A percentile compares a stretch with the other conserved stretches of the same genome.
phyloP scores from a whole-genome alignment of 1,284 basidiomycete species.

The Apiotrichum gracile region DNA sequence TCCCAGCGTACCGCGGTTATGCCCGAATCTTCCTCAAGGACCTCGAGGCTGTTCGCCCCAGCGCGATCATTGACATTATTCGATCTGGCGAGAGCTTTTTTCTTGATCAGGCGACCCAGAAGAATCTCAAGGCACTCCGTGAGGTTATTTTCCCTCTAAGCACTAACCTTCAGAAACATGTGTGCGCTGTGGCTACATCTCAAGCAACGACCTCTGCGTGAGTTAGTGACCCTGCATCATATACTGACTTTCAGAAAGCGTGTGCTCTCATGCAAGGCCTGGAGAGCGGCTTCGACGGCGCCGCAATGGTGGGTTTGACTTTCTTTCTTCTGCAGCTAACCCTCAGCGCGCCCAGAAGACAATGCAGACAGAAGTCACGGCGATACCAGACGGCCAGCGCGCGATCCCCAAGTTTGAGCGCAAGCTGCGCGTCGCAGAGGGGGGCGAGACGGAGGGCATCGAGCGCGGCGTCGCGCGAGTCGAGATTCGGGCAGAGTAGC shows the following conservation, averaged over 20 bases:
- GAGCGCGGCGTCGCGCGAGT: constrained; percentile 32
- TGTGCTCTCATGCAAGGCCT: constrained; percentile 83
- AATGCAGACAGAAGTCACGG: background rate
- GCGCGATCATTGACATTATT: constrained; percentile 95
- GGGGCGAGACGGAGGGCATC: constrained; percentile 27
- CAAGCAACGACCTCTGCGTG: constrained; percentile 77
- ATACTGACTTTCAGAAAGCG: constrained; percentile 57
- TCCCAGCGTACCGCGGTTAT: constrained; percentile 89
- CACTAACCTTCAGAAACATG: constrained; percentile 63
- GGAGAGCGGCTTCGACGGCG: constrained; percentile 66
- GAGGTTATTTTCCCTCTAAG: constrained; percentile 30
- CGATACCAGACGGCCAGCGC: constrained; percentile 38
- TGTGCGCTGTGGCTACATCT: constrained; percentile 83
- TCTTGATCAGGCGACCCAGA: constrained; percentile 68
- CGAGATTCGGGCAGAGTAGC: constrained; percentile 16
- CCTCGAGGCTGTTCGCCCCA: constrained; percentile 85
- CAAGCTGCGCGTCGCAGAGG: constrained; percentile 15
- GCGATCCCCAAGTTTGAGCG: constrained; percentile 45
- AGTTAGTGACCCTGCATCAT: constrained; percentile 7
- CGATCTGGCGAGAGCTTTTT: constrained; percentile 89
- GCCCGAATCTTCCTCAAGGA: constrained; percentile 92
- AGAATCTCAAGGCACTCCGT: constrained; percentile 72
- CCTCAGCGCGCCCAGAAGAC: background rate
- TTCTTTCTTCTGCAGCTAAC: background rate
- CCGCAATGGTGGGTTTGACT: constrained; percentile 54